These are phyloP conservation scores for Solanum acaule DNA, from an alignment of 257 asterid species.

Conservation along the genomic window DNA sequence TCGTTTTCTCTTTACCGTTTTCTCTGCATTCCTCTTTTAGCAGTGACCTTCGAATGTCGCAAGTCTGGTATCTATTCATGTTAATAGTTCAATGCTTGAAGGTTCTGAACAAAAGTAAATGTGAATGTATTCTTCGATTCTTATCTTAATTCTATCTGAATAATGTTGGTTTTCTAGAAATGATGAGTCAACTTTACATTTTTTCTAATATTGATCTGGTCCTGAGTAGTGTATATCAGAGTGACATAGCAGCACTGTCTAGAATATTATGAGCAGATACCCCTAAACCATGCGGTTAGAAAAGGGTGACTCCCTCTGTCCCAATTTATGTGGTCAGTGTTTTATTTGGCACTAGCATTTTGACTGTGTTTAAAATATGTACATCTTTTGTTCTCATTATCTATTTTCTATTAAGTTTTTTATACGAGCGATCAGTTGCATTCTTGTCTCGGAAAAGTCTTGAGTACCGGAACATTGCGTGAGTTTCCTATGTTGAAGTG, in stretches of 20 bases:
- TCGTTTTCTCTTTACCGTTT: neutral
- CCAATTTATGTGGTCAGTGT: neutral
- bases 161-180: neutral
- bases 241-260: neutral
- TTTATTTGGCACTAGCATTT: neutral
- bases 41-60: neutral
- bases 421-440: neutral
- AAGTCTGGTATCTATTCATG: neutral
- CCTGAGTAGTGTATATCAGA: neutral
- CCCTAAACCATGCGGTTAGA: neutral
- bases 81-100: neutral
- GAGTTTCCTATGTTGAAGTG: neutral
- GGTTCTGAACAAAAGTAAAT: neutral
- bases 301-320: neutral
- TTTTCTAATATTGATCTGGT: neutral
- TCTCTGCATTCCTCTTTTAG: neutral
- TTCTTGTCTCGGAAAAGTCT: neutral
- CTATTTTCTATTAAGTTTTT: neutral
- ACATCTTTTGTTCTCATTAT: neutral
- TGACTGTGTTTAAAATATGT: too few species aligned
- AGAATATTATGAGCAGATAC: neutral
- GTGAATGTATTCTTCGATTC: neutral
- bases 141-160: neutral
- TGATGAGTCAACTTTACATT: neutral
- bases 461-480: neutral